Evolutionary conservation across 225 moss, liverwort and hornwort species (phyloP).

Genomic region (Antitrichia curtipendula): DNA sequence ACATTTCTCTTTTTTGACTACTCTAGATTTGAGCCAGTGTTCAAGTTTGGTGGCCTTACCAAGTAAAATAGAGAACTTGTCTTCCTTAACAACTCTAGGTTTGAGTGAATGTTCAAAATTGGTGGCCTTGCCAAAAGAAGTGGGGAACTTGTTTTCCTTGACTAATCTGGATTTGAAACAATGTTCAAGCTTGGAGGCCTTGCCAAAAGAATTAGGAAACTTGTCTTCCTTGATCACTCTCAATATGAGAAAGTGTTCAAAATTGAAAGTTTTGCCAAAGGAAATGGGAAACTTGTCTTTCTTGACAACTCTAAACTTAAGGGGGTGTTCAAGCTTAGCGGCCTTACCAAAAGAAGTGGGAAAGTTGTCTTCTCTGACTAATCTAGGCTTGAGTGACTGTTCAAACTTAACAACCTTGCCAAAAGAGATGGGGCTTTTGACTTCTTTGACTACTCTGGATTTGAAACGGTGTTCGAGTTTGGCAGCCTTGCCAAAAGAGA

Average conservation of each 20-base stretch:
- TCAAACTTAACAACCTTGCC: fast-evolving
- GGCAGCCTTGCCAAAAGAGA: background rate
- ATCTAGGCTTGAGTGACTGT: fast-evolving
- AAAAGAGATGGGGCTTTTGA: fast-evolving
- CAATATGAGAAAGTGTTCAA: too few relatives aligned
- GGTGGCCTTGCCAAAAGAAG: too few relatives aligned
- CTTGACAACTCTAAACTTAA: fast-evolving
- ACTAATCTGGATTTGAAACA: too few relatives aligned
- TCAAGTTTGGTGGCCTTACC: background rate
- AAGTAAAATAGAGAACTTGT: fast-evolving
- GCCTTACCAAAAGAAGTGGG: background rate
- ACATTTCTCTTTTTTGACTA: background rate
- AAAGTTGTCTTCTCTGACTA: fast-evolving
- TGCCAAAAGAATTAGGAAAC: too few relatives aligned
- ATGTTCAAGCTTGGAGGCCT: too few relatives aligned
- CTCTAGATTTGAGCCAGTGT: background rate
- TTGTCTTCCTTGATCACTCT: too few relatives aligned
- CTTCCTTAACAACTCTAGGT: too few relatives aligned
- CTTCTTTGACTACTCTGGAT: background rate
- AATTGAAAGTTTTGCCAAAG: too few relatives aligned
- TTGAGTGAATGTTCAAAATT: too few relatives aligned
- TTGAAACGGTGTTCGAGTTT: background rate
- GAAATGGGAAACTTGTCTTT: too few relatives aligned
- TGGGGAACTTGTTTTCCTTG: too few relatives aligned
- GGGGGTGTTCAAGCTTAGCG: fast-evolving